Evolutionary conservation across 495 filamentous ascomycete species (phyloP), one percentile per base, ranked within the genome.

Genomic region (Clohesyomyces aquaticus): DNA sequence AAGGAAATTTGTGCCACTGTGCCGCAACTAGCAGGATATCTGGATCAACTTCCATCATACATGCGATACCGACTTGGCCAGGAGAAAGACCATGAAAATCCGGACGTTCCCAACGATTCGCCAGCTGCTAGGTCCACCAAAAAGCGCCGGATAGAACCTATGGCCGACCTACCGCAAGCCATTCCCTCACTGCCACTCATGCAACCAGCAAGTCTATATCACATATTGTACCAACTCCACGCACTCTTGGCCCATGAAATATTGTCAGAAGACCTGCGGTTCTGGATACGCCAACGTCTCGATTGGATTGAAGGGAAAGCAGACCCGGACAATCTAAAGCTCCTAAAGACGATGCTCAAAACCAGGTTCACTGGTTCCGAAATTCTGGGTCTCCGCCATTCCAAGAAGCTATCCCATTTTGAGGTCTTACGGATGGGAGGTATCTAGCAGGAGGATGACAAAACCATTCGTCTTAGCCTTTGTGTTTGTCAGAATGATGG

Each of bases 21-120:
- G 11, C 65, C 65, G 12, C 65, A 63, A 49, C 23, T 68, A 43
- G 53, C 65, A 12, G 54, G 60, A 6, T 63, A 63, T 38, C 22
- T 61, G 10, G 26, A 51, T n/a, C 10, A 25, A 3, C 45, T 64
- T 11, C 35, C 28, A 42, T 51, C 42, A 2, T 58, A 64, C 29
- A 38, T 6, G 32, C 32, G 6, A 38, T 14, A 6, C 32, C 32
- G 14, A 38, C 14, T 38, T 38, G 6, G 32, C 14, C 32, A 38
- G 32, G 6, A 38, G 6, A 6, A 38, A 6, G 6, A 6, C 32
- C 6, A 38, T 6, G 32, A 38, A 38, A n/a, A n/a, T n/a, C n/a
- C n/a, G n/a, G n/a, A n/a, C n/a, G n/a, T n/a, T n/a, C n/a, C n/a
- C n/a, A n/a, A n/a, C n/a, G n/a, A n/a, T n/a, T n/a, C n/a, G n/a